Evolutionary conservation across 306 rosid genomes (phyloP).

Genomic region (Cicer yamashitae): DNA sequence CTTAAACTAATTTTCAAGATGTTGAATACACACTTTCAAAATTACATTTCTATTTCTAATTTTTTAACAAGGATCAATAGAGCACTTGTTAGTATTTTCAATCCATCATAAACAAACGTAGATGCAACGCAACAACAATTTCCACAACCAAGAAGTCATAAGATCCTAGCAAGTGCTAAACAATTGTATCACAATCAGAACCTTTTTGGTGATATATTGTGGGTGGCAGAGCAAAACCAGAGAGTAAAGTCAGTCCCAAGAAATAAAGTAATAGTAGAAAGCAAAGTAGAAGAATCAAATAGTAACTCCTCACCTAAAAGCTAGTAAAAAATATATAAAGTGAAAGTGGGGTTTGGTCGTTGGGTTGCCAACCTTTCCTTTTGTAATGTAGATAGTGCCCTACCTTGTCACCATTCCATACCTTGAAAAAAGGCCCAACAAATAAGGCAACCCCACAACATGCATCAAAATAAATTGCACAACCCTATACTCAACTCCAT

Average conservation of each 20-base stretch:
- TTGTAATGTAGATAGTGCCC: slow-evolving; percentile 52
- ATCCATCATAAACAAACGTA: not conserved
- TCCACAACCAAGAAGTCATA: slow-evolving; percentile 23
- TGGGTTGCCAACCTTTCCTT: slow-evolving; percentile 48
- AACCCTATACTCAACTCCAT: slow-evolving; percentile 40
- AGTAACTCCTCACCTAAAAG: slow-evolving; percentile 44
- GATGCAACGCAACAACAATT: not conserved
- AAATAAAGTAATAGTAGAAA: slow-evolving; percentile 3
- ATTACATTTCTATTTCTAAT: too few species aligned
- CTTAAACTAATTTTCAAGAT: too few species aligned
- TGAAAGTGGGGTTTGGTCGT: slow-evolving; percentile 35
- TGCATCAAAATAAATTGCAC: slow-evolving; percentile 46
- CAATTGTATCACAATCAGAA: slow-evolving; percentile 5
- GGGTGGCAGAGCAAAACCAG: slow-evolving; percentile 38
- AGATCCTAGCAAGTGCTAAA: slow-evolving; percentile 41
- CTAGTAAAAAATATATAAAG: not conserved
- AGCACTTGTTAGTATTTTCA: too few species aligned
- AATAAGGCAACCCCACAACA: slow-evolving; percentile 56
- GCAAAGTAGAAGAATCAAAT: slow-evolving; percentile 30
- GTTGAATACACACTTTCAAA: too few species aligned
- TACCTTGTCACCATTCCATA: slow-evolving; percentile 73
- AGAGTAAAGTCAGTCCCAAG: slow-evolving; percentile 34
- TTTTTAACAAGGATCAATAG: too few species aligned
- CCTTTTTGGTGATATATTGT: slow-evolving; percentile 45
- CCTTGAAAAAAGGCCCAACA: slow-evolving; percentile 48